A percentile compares a stretch with the other conserved stretches of the same genome.
phyloP scores from a whole-genome alignment of 495 filamentous ascomycete species.

The Aspergillus indologenus region DNA sequence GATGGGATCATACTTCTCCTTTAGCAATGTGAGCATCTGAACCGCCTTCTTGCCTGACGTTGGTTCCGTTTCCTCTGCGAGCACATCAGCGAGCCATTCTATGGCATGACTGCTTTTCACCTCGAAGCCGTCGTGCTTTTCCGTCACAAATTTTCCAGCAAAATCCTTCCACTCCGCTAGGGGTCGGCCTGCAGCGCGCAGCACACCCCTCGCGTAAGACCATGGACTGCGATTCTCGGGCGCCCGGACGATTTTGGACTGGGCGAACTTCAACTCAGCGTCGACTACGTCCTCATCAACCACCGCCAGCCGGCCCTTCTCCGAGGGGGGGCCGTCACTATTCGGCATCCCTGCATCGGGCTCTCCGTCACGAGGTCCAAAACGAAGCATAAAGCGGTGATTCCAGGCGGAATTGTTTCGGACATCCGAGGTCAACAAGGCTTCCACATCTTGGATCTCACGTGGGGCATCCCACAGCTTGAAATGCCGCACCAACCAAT shows the following conservation, averaged over 20 bases:
- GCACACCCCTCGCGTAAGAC: constrained; percentile 81
- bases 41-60: constrained; percentile 40
- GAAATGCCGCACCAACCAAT: constrained; percentile 87
- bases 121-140: constrained; percentile 40
- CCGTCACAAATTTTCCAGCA: constrained; percentile 58
- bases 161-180: constrained; percentile 62
- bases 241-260: constrained; percentile 67
- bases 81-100: constrained; percentile 83
- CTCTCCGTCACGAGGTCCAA: constrained; percentile 52
- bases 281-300: constrained; percentile 64
- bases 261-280: constrained; percentile 68
- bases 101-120: constrained; percentile 82
- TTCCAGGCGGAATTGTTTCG: constrained; percentile 97
- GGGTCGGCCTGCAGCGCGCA: constrained; percentile 59
- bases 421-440: constrained; percentile 70
- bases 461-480: constrained; percentile 60
- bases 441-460: constrained; percentile 69
- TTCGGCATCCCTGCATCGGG: constrained; percentile 46
- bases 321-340: constrained; percentile 33
- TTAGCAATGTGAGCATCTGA: constrained; percentile 66
- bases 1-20: constrained; percentile 85
- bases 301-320: constrained; percentile 38
- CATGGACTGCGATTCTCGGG: constrained; percentile 94
- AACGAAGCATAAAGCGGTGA: constrained; percentile 88
- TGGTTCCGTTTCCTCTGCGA: constrained; percentile 54